Conservation (phyloP, 805 yeast species). For the Wickerhamiella qilinensis region DNA sequence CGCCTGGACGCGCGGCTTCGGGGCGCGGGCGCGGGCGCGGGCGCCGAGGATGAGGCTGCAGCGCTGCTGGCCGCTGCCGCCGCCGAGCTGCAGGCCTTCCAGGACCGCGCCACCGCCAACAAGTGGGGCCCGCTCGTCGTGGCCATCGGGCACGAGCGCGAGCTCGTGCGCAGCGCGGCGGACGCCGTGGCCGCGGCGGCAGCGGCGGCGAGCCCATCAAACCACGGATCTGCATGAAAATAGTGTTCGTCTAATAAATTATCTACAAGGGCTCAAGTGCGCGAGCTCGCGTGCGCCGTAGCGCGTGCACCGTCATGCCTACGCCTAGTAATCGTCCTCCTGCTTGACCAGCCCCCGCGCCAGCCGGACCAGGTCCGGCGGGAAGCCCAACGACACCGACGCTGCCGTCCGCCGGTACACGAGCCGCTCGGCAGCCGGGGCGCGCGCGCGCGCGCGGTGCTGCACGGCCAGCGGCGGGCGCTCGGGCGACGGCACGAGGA, state of each 20-base stretch:
- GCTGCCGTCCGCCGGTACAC: neutral
- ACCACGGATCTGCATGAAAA: neutral
- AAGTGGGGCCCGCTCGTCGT: constrained; percentile 18
- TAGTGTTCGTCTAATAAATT: neutral
- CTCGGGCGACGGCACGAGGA: constrained; percentile 13
- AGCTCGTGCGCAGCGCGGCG: neutral
- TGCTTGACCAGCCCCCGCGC: neutral
- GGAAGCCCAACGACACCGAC: neutral
- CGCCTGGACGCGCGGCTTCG: too few relatives aligned
- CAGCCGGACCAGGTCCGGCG: neutral
- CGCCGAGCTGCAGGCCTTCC: constrained; percentile 6
- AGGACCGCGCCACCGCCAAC: constrained; percentile 9
- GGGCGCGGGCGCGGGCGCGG: too few relatives aligned
- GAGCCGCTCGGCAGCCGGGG: neutral
- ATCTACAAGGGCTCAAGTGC: neutral
- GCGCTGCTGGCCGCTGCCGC: too few relatives aligned
- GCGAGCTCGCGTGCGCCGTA: neutral
- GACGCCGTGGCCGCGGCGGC: neutral
- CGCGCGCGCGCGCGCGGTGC: neutral
- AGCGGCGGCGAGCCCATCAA: neutral
- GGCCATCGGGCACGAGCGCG: constrained; percentile 20
- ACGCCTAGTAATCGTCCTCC: constrained; percentile 1
- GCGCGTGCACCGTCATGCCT: neutral
- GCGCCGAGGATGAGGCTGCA: too few relatives aligned
- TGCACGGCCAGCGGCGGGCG: constrained; percentile 11